Base-by-base conservation (phyloP, 179 eudicot species). In the Beta corolliflora region DNA sequence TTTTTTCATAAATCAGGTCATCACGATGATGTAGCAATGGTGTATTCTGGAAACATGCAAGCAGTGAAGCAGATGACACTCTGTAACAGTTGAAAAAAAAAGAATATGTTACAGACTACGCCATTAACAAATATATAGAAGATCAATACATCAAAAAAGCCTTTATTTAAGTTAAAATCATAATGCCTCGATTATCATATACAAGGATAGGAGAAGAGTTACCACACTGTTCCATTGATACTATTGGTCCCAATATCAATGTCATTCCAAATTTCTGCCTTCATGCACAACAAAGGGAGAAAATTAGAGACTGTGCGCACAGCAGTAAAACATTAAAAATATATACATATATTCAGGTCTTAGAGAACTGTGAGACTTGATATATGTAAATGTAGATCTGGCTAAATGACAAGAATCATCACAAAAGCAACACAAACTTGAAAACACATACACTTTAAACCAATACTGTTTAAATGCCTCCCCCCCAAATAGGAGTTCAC, bases 201-300 rank as follows among this genome's bases (percentile, higher is more conserved):
- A 61, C 52, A 58, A 36, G 48, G 48, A 59, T 18, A 67, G 6
- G 23, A 70, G 41, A 41, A 56, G 66, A 66, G 16, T 83, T 91
- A 92, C 96, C 91, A 78, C 76, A 79, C 71, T 14, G 61, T 72
- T 84, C 79, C 29, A 80, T 59, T 81, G 90, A 77, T 70, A 84
- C 63, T 61, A 87, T 74, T 79, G 90, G 84, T 76, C 70, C 59
- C 67, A 77, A 71, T 45, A 54, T 71, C 83, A 82, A 59, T 70
- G 81, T 80, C 86, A 86, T 91, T 87, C 89, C 91, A 70, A 81
- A 79, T 66, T 88, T 86, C 96, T 92, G 91, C 88, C 84, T 83
- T 88, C 89, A 81, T 67, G 73, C 81, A 88, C 78, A 41, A 79
- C 67, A 85, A 82, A 81, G 76, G 76, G 66, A 74, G 58, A 56